Evolutionary conservation across 2,329 filamentous ascomycete species (phyloP), one percentile per base, ranked within the genome.

Genomic region (Sarocladium oryzae): DNA sequence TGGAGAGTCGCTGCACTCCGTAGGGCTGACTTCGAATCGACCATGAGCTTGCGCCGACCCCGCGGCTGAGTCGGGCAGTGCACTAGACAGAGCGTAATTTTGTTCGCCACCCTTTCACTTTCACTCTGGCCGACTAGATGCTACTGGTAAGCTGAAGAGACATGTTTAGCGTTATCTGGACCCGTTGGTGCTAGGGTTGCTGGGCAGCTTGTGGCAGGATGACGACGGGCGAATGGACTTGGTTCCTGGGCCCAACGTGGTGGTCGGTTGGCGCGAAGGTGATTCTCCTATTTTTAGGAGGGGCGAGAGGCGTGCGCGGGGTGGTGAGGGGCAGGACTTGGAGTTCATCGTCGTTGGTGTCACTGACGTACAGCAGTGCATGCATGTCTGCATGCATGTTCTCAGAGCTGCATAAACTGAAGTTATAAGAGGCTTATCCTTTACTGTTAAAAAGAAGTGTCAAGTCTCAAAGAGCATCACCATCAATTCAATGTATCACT

Each of bases 61-160:
- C 16, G 43, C 24, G 43, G 43, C 43, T 48, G 43, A 48, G 43
- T 48, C 43, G 43, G 43, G 43, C 43, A 48, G 43, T 48, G 43
- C 43, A 48, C 13, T 13, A 30, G 28, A 7, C 7, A 30, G 28
- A n/a, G n/a, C n/a, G n/a, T n/a, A n/a, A n/a, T n/a, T n/a, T n/a
- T n/a, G n/a, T n/a, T n/a, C n/a, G n/a, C n/a, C n/a, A n/a, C n/a
- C n/a, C n/a, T n/a, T n/a, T n/a, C n/a, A n/a, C 8, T 32, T 32
- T 32, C 28, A 32, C 28, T 32, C 8, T 32, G 8, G 28, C 28
- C 28, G 28, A 13, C 15, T 36, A 16, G 33, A 36, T 30, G 28
- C 28, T 30, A 7, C 13, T 30, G 7, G 28, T 30, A 8, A 15
- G 35, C 35, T 37, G 35, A 37, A 16, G 28, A 30, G 28, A 13